Conservation (phyloP, 768 basidiomycete genomes). For the Boletellus emodensis region DNA sequence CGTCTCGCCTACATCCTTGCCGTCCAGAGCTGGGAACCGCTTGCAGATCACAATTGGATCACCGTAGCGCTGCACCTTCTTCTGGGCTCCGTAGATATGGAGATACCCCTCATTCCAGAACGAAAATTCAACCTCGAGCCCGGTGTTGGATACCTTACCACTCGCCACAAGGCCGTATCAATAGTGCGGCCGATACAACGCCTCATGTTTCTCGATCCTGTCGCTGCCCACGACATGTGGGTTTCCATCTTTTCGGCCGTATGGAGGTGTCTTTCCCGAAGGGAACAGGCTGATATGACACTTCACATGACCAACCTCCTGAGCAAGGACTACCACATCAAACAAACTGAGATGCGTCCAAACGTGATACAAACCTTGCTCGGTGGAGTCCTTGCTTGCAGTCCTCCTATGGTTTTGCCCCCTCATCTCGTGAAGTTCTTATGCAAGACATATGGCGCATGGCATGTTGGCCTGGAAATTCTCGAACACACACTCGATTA, state of each 20-base stretch:
- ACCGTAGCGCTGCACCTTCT: conserved; percentile 86
- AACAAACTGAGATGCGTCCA: conserved; percentile 83
- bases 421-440: conserved; percentile 95
- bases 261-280: conserved; percentile 81
- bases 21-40: conserved; percentile 91
- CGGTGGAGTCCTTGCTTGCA: conserved; percentile 78
- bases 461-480: conserved; percentile 87
- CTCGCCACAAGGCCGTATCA: conserved; percentile 43
- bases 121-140: conserved; percentile 36
- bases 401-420: conserved; percentile 82
- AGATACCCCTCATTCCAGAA: conserved; percentile 40
- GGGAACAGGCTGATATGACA: conserved; percentile 86
- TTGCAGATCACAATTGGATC: conserved; percentile 93
- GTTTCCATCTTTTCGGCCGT: conserved; percentile 78
- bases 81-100: conserved; percentile 63
- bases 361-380: conserved; percentile 93
- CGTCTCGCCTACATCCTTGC: conserved; percentile 88
- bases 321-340: conserved; percentile 89
- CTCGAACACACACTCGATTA: conserved; percentile 76
- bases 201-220: conserved; percentile 74
- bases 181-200: conserved; percentile 78
- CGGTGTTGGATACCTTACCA: conserved; percentile 35
- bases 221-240: conserved; percentile 81
- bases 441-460: conserved; percentile 93
- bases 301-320: conserved; percentile 87